A percentile compares a stretch with the other conserved stretches of the same genome.
These are phyloP conservation scores for Rhizopogon hawkerae DNA, from an alignment of 1,284 basidiomycete species.

Conservation along the genomic window DNA sequence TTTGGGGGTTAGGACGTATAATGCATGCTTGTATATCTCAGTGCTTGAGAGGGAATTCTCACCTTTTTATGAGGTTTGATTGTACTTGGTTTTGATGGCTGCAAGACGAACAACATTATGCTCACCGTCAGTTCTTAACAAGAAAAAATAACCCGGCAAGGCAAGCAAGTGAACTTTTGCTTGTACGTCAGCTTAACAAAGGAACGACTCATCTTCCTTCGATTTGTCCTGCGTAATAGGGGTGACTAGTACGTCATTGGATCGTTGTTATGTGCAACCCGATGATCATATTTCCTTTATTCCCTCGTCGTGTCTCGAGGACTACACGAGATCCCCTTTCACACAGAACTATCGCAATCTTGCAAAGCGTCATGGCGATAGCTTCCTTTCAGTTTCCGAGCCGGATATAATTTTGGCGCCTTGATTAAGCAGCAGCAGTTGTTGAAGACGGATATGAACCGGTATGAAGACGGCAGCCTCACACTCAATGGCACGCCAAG, in stretches of 20 bases:
- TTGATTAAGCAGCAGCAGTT: background rate
- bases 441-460: background rate
- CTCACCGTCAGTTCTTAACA: background rate
- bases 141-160: background rate
- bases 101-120: no score
- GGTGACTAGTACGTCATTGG: background rate
- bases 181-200: no score
- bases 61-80: background rate
- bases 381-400: background rate
- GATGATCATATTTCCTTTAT: background rate
- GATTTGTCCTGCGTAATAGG: no score
- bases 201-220: no score
- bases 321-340: background rate
- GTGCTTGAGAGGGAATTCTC: background rate
- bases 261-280: background rate
- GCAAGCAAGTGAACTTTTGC: background rate
- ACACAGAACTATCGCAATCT: background rate
- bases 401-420: background rate
- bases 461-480: background rate
- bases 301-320: background rate
- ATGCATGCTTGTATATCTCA: conserved; percentile 10
- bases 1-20: conserved; percentile 6
- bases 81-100: background rate
- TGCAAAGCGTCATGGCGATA: background rate
- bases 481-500: background rate